phyloP scores from a whole-genome alignment of 352 stramenopile genomes.

The Pythium sukuiense region DNA sequence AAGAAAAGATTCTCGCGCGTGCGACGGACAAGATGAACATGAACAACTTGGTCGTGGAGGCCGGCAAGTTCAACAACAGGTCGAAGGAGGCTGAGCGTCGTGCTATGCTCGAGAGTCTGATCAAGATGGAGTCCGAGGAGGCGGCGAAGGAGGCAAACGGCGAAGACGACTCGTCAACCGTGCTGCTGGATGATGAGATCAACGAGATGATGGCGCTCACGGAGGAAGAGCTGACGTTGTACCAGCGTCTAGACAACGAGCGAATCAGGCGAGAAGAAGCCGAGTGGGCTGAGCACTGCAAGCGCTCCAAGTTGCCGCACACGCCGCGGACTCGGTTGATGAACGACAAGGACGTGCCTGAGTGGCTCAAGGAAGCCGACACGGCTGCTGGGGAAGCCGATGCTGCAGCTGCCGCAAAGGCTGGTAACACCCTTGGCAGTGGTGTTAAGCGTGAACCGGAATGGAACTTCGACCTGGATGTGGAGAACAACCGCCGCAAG shows the following conservation, averaged over 20 bases:
- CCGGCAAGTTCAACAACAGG: conserved; percentile 87
- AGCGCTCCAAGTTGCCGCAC: conserved; percentile 46
- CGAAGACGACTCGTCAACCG: conserved; percentile 62
- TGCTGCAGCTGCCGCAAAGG: not conserved
- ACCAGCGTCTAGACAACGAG: conserved; percentile 72
- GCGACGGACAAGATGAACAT: conserved; percentile 92
- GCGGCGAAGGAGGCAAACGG: conserved; percentile 58
- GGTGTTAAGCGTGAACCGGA: conserved; percentile 46
- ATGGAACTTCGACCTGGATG: conserved; percentile 64
- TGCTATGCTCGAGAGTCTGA: conserved; percentile 83
- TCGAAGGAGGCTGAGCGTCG: conserved; percentile 86
- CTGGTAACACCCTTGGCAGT: not conserved
- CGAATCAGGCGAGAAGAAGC: conserved; percentile 57
- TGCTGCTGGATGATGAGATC: conserved; percentile 84
- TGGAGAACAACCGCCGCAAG: conserved; percentile 55
- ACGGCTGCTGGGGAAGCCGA: not conserved
- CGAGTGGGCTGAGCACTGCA: conserved; percentile 73
- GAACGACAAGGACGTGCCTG: conserved; percentile 65
- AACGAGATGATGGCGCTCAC: conserved; percentile 91
- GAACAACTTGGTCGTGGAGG: conserved; percentile 90
- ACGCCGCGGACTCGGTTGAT: conserved; percentile 62
- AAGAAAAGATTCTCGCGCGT: conserved; percentile 86
- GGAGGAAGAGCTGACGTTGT: conserved; percentile 77
- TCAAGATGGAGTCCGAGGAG: conserved; percentile 89
- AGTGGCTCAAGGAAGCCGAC: conserved; percentile 77